Conservation (phyloP, 2,329 filamentous ascomycete genomes). For the Penicillium palitans region DNA sequence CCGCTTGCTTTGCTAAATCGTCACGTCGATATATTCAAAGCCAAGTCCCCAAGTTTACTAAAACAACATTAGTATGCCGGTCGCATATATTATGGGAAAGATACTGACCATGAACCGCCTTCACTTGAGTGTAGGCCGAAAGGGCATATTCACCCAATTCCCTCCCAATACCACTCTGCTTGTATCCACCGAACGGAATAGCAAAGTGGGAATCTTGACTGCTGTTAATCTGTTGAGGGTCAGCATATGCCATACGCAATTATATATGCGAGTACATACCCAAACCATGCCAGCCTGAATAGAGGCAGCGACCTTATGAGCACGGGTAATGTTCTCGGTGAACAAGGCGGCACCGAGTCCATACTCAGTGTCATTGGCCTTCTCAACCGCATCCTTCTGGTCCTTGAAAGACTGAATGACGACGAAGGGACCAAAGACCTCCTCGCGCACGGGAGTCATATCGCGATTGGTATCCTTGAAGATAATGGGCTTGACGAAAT, state of each 20-base stretch:
- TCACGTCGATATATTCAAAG: background rate
- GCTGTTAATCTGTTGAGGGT: slow-evolving; percentile 22
- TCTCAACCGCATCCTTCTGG: slow-evolving; percentile 33
- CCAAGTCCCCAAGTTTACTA: slow-evolving; percentile 4
- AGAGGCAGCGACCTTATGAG: slow-evolving; percentile 33
- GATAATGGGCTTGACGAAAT: slow-evolving; percentile 18
- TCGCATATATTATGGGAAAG: background rate
- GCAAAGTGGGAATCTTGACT: slow-evolving; percentile 15
- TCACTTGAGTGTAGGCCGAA: slow-evolving; percentile 44
- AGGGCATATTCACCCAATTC: slow-evolving; percentile 55
- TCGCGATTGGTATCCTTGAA: slow-evolving; percentile 31
- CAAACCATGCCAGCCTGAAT: slow-evolving; percentile 42
- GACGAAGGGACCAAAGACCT: slow-evolving; percentile 43
- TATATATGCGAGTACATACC: slow-evolving; percentile 33
- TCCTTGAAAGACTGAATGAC: slow-evolving; percentile 35
- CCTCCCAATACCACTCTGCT: slow-evolving; percentile 55
- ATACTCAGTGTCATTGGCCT: slow-evolving; percentile 40
- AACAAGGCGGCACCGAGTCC: slow-evolving; percentile 39
- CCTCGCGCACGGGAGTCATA: slow-evolving; percentile 36
- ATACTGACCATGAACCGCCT: slow-evolving; percentile 23
- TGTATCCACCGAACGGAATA: slow-evolving; percentile 45
- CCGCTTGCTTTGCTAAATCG: background rate
- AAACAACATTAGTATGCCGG: background rate
- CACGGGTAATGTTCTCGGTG: slow-evolving; percentile 35
- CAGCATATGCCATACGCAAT: background rate